phyloP scores from a whole-genome alignment of 345 rosid species.

The Jatropha curcas region DNA sequence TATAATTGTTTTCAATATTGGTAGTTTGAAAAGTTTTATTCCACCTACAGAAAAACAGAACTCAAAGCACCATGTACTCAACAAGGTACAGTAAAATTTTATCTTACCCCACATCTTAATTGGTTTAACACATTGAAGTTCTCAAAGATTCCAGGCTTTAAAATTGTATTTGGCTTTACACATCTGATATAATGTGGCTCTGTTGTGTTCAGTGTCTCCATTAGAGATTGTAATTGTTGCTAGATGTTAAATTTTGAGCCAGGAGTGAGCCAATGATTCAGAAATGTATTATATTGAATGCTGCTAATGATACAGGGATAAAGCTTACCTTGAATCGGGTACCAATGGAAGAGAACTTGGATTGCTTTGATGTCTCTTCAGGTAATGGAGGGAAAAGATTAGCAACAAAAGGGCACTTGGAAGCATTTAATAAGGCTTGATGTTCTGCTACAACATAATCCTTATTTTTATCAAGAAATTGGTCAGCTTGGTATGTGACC shows the following conservation, averaged over 20 bases:
- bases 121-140: constrained; percentile 55
- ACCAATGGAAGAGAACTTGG: constrained; percentile 80
- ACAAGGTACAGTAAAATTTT: constrained; percentile 7
- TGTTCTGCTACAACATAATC: constrained; percentile 81
- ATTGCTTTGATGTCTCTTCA: constrained; percentile 70
- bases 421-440: constrained; percentile 66
- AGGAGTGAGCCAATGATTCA: constrained; percentile 21
- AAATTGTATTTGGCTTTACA: constrained; percentile 62
- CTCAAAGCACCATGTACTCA: background rate
- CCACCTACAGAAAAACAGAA: background rate
- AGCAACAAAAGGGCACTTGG: constrained; percentile 63
- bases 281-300: constrained; percentile 9
- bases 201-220: constrained; percentile 64
- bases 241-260: constrained; percentile 31
- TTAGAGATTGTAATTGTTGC: constrained; percentile 67
- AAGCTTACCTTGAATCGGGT: constrained; percentile 65
- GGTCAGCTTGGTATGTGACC: constrained; percentile 72
- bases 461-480: constrained; percentile 75
- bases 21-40: background rate
- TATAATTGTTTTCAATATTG: background rate
- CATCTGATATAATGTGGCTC: constrained; percentile 71
- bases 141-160: constrained; percentile 61
- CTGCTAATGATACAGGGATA: constrained; percentile 2
- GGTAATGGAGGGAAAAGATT: constrained; percentile 69
- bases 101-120: constrained; percentile 63